Conservation (phyloP, 2,329 filamentous ascomycete genomes). For the Xylariaceae sp. region DNA sequence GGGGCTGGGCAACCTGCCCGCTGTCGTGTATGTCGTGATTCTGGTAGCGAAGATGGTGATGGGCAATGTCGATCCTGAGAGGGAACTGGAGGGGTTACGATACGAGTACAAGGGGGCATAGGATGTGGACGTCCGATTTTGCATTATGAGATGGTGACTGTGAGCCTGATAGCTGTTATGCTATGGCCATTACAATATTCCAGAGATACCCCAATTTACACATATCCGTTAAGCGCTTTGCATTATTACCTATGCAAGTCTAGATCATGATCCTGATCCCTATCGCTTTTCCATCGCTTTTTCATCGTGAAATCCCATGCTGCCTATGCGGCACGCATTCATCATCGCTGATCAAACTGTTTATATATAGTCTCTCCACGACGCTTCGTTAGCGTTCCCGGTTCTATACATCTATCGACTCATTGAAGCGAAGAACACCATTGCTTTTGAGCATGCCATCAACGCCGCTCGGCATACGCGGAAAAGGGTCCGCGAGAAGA, state of each 20-base stretch:
- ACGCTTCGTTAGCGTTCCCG: constrained; percentile 3
- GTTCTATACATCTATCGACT: constrained; percentile 70
- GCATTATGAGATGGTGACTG: too few species aligned
- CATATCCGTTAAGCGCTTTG: too few species aligned
- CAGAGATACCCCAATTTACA: too few species aligned
- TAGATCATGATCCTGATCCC: too few species aligned
- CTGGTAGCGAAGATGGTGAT: constrained; percentile 62
- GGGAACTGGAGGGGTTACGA: constrained; percentile 56
- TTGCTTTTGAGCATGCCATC: constrained; percentile 83
- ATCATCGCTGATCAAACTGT: too few species aligned
- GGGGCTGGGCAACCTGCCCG: constrained; percentile 48
- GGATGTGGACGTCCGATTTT: constrained; percentile 8
- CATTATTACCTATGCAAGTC: too few species aligned
- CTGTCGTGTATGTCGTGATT: constrained; percentile 56
- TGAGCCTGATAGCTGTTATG: too few species aligned
- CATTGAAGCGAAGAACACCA: constrained; percentile 87
- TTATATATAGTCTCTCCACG: too few species aligned
- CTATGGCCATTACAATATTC: too few species aligned
- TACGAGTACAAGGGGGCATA: constrained; percentile 69
- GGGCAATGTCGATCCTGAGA: constrained; percentile 63
- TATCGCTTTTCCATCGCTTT: too few species aligned
- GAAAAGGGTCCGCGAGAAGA: constrained; percentile 45
- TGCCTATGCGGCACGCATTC: too few species aligned
- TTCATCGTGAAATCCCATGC: too few species aligned
- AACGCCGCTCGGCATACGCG: constrained; percentile 70